Evolutionary conservation across 805 yeast genomes (phyloP).

Genomic region (Middelhovenomyces tepae): DNA sequence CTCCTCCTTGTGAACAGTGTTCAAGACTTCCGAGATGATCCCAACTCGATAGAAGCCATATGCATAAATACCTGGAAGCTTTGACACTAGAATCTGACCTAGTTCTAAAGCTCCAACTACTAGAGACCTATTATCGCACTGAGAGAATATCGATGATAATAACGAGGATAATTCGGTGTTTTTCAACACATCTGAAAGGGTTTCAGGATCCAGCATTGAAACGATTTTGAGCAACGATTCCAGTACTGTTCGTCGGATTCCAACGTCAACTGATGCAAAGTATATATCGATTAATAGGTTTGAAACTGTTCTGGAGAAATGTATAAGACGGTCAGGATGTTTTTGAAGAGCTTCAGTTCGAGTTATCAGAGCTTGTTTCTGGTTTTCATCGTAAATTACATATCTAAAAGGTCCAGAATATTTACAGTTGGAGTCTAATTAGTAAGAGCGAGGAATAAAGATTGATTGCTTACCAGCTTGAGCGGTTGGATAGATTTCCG

Average conservation of each 20-base stretch:
- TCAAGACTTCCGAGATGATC: constrained; percentile 42
- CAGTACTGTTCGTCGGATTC: constrained; percentile 49
- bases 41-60: constrained; percentile 63
- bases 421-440: no score
- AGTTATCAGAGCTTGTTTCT: constrained; percentile 15
- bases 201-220: constrained; percentile 29
- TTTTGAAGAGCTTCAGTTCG: constrained; percentile 24
- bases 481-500: constrained; percentile 45
- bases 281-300: constrained; percentile 53
- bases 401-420: constrained; percentile 15
- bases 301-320: constrained; percentile 16
- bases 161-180: constrained; percentile 22
- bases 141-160: constrained; percentile 25
- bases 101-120: constrained; percentile 46
- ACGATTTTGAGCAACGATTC: constrained; percentile 46
- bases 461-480: constrained; percentile 5
- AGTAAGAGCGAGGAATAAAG: no score
- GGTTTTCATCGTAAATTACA: constrained; percentile 20
- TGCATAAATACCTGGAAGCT: constrained; percentile 38
- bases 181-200: constrained; percentile 15
- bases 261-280: constrained; percentile 63
- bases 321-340: constrained; percentile 16
- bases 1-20: constrained; percentile 10
- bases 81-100: constrained; percentile 35
- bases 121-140: constrained; percentile 26